These are phyloP conservation scores for Sanghuangporus sanghuang DNA, from an alignment of 1,284 basidiomycete genomes.

Conservation along the genomic window DNA sequence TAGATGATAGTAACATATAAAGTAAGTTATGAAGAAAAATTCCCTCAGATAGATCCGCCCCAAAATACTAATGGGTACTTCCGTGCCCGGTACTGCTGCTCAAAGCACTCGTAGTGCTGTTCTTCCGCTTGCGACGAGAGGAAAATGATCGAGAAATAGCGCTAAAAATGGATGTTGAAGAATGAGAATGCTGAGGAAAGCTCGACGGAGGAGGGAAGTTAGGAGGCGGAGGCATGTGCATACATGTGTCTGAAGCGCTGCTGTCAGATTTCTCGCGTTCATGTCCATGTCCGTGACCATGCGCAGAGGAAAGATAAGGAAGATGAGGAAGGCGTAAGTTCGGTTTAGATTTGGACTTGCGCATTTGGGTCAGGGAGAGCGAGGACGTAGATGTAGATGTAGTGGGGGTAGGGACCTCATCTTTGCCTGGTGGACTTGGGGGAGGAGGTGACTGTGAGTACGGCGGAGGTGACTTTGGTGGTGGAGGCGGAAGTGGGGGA, in stretches of 20 bases:
- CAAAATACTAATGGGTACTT: not conserved
- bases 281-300: not conserved
- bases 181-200: not conserved
- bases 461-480: not conserved
- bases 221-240: not conserved
- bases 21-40: not conserved
- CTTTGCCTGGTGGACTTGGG: not conserved
- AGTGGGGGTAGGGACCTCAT: not conserved
- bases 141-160: conserved; percentile 15
- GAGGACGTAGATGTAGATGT: not conserved
- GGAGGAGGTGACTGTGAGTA: not conserved
- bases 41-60: not conserved
- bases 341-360: conserved; percentile 4
- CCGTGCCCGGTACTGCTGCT: not conserved
- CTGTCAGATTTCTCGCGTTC: not conserved
- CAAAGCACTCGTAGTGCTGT: not conserved
- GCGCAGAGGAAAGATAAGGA: not conserved
- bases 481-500: not conserved
- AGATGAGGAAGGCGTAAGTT: not conserved
- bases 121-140: not conserved
- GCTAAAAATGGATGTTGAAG: not conserved
- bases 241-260: not conserved
- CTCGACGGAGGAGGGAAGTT: not conserved
- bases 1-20: not conserved
- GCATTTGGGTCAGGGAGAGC: not conserved